Base-by-base conservation (phyloP, 2,329 filamentous ascomycete species). In the Trichoderma gracile region DNA sequence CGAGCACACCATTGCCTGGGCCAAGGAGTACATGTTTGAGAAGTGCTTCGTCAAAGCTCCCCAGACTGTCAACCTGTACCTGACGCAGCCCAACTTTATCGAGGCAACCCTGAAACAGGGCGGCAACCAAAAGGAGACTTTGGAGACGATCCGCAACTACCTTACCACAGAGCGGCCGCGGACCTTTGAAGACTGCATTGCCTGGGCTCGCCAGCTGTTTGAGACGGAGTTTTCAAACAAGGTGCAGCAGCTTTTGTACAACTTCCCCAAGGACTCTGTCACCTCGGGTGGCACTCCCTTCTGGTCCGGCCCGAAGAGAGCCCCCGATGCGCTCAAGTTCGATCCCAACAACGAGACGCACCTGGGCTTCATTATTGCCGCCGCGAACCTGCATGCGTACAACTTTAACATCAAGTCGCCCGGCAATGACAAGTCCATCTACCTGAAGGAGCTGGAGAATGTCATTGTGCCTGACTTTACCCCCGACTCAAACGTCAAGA, bases 221-320 rank as follows among this genome's bases (percentile, higher is more conserved):
- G 95, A 99, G 82, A 92, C 91, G 76, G 92, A 97, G 78, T 99
- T 95, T 79, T 93, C 96, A 80, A 97, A 99, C 75, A 91, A 92
- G 58, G 97, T 99, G 67, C 91, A 95, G 75, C 95, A 99, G 77
- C 82, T 99, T 59, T 82, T 99, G 40, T 96, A 91, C 83, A 98
- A 97, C 80, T 99, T 99, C 81, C 95, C 95, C 67, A 96, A 96
- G 78, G 94, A 98, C 75, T 90, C 93, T 0, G 87, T 85, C 63
- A 97, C 95, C 1, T 96, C 93, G 2, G 90, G 86, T 43, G 95
- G 95, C 38, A 91, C 93, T 68, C 90, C 87, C 1, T 99, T 99
- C 84, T 99, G 95, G 95, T 98, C 95, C 33, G 94, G 95, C 12
- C 95, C 95, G 55, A 99, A 99, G 86, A 92, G 95, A 73, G 95